Evolutionary conservation across 345 rosid genomes (phyloP).

Genomic region (Lumnitzera littorea): DNA sequence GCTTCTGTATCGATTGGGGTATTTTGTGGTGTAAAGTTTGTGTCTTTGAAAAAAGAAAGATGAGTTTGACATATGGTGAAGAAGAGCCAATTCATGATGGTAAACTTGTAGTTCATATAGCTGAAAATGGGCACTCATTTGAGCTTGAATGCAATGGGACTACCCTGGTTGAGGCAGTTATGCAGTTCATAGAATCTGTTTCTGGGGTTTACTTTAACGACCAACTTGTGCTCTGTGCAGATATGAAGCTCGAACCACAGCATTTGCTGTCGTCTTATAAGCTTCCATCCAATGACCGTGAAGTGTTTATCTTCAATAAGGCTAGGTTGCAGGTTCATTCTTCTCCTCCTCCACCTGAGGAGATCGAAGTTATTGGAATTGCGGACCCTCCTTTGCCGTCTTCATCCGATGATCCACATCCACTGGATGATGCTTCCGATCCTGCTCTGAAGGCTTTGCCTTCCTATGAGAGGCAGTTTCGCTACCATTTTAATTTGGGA

Average conservation of each 20-base stretch:
- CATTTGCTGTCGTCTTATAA: conserved; percentile 61
- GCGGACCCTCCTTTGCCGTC: conserved; percentile 48
- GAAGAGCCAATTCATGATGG: conserved; percentile 42
- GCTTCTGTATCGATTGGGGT: background rate
- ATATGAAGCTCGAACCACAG: conserved; percentile 80
- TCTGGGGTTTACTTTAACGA: conserved; percentile 55
- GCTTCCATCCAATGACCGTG: conserved; percentile 63
- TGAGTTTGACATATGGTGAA: conserved; percentile 56
- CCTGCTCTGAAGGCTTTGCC: conserved; percentile 96
- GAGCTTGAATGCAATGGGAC: conserved; percentile 60
- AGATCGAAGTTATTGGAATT: conserved; percentile 43
- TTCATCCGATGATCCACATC: conserved; percentile 51
- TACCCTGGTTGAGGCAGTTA: conserved; percentile 64
- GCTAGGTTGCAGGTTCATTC: conserved; percentile 58
- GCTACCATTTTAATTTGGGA: conserved; percentile 66
- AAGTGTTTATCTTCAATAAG: conserved; percentile 76
- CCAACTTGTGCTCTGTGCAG: conserved; percentile 79
- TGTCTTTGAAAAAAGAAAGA: conserved; percentile 23
- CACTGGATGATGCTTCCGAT: conserved; percentile 77
- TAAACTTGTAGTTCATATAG: conserved; percentile 75
- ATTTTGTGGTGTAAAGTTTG: conserved; percentile 24
- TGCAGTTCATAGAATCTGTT: conserved; percentile 52
- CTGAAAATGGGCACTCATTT: conserved; percentile 82
- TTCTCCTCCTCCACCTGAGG: conserved; percentile 57
- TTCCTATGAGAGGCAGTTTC: conserved; percentile 78